phyloP scores from a whole-genome alignment of 108 stramenopile genomes.

The Nitzschia sp. region DNA sequence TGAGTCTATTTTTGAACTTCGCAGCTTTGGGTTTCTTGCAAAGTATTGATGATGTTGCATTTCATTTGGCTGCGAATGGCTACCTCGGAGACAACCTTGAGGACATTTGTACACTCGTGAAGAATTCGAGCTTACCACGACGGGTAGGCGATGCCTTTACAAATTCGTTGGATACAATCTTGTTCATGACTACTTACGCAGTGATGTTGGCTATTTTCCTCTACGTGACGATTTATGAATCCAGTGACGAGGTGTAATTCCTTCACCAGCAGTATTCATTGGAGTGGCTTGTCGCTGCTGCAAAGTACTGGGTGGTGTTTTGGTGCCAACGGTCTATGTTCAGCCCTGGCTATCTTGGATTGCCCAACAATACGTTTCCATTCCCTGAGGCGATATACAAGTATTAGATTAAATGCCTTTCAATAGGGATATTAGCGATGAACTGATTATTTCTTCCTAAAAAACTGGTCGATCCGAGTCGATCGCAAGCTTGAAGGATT shows the following conservation, averaged over 20 bases:
- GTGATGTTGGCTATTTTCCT: conserved; percentile 31
- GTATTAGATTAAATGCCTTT: background rate
- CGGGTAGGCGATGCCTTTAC: conserved; percentile 23
- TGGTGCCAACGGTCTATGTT: too few relatives aligned
- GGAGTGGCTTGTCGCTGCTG: too few relatives aligned
- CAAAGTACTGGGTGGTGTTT: too few relatives aligned
- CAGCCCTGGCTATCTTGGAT: too few relatives aligned
- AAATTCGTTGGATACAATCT: conserved; percentile 44
- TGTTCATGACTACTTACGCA: conserved; percentile 36
- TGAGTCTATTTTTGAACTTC: conserved; percentile 61
- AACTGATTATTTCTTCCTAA: conserved; percentile 17
- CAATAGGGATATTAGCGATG: background rate
- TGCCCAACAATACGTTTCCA: too few relatives aligned
- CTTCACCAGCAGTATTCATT: too few relatives aligned
- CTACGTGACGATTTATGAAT: conserved; percentile 9
- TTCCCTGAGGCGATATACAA: too few relatives aligned
- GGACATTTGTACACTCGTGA: conserved; percentile 9
- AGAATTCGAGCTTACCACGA: conserved; percentile 11
- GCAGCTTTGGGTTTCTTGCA: conserved; percentile 65
- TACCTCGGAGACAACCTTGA: conserved; percentile 36
- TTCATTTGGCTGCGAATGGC: conserved; percentile 43
- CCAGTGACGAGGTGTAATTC: too few relatives aligned
- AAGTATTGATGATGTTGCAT: conserved; percentile 57
- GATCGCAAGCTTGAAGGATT: background rate
- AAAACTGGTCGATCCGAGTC: conserved; percentile 30